These are phyloP conservation scores for Phaeodactylum tricornutum DNA, from an alignment of 108 stramenopile species.

Conservation along the genomic window DNA sequence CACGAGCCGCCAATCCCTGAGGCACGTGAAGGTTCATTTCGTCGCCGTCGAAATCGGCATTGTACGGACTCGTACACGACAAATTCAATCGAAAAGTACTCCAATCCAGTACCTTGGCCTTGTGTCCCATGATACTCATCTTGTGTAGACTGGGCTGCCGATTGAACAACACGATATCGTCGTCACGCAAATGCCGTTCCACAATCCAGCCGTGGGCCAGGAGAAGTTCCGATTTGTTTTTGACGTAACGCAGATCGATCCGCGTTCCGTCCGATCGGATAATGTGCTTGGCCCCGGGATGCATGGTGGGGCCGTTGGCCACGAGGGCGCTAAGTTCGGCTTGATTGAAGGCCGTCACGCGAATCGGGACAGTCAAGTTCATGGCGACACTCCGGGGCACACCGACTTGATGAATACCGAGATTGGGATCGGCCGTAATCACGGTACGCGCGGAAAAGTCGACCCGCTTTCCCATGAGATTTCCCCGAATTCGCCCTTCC, in stretches of 20 bases:
- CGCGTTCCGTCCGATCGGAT: slow-evolving; percentile 91
- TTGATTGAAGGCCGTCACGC: slow-evolving; percentile 94
- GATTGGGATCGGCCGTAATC: slow-evolving; percentile 98
- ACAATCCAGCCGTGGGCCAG: slow-evolving; percentile 95
- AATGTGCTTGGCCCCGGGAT: slow-evolving; percentile 97
- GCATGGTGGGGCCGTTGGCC: slow-evolving; percentile 88
- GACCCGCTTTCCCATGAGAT: slow-evolving; percentile 99
- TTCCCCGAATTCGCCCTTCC: slow-evolving; percentile 98
- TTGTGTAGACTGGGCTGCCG: slow-evolving; percentile 99
- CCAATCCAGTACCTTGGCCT: slow-evolving; percentile 97
- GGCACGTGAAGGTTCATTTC: slow-evolving; percentile 99
- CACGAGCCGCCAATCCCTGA: slow-evolving; percentile 90
- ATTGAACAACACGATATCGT: slow-evolving; percentile 97
- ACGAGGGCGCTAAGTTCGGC: slow-evolving; percentile 79
- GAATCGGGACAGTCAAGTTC: slow-evolving; percentile 95
- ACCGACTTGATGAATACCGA: slow-evolving; percentile 98
- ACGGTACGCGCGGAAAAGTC: slow-evolving; percentile 98
- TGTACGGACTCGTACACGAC: slow-evolving; percentile 97
- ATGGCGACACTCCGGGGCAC: slow-evolving; percentile 94
- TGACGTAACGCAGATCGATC: slow-evolving; percentile 90
- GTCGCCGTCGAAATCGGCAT: slow-evolving; percentile 99
- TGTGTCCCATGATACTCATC: slow-evolving; percentile 99
- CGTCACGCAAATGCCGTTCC: slow-evolving; percentile 94
- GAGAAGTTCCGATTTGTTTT: slow-evolving; percentile 86
- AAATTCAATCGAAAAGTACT: slow-evolving; percentile 98